Conservation (phyloP, 1,139 yeast species). For the Pichia cactophila region DNA sequence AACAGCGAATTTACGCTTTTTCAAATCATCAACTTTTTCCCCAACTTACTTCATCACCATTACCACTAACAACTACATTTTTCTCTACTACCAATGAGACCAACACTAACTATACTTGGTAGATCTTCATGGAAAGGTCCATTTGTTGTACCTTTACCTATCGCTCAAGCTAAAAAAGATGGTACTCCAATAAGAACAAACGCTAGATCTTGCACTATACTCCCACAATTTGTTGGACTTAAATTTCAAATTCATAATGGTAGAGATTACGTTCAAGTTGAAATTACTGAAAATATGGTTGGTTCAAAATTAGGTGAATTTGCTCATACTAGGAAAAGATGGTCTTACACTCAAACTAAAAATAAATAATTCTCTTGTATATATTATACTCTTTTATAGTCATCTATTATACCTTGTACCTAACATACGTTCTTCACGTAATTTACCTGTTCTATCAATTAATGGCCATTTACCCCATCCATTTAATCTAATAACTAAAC, state of each 20-base stretch:
- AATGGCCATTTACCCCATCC: conserved; percentile 96
- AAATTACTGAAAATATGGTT: conserved; percentile 90
- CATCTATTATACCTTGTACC: conserved; percentile 9
- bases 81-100: conserved; percentile 40
- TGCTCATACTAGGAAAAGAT: conserved; percentile 86
- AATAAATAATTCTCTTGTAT: conserved; percentile 31
- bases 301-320: conserved; percentile 95
- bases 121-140: conserved; percentile 92
- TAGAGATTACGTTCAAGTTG: conserved; percentile 83
- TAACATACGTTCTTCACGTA: conserved; percentile 64
- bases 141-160: conserved; percentile 85
- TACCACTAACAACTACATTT: too few species aligned
- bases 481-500: conserved; percentile 65
- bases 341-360: conserved; percentile 70
- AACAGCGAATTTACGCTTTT: too few species aligned
- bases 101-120: conserved; percentile 45
- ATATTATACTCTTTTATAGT: not conserved
- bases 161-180: conserved; percentile 72
- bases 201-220: conserved; percentile 87
- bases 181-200: conserved; percentile 88
- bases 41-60: too few species aligned
- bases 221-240: conserved; percentile 92
- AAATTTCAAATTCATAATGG: conserved; percentile 95
- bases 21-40: not conserved
- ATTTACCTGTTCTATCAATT: conserved; percentile 71